Evolutionary conservation across 2,329 filamentous ascomycete genomes (phyloP), one percentile per base, ranked within the genome.

Genomic region (Cladophialophora exuberans): DNA sequence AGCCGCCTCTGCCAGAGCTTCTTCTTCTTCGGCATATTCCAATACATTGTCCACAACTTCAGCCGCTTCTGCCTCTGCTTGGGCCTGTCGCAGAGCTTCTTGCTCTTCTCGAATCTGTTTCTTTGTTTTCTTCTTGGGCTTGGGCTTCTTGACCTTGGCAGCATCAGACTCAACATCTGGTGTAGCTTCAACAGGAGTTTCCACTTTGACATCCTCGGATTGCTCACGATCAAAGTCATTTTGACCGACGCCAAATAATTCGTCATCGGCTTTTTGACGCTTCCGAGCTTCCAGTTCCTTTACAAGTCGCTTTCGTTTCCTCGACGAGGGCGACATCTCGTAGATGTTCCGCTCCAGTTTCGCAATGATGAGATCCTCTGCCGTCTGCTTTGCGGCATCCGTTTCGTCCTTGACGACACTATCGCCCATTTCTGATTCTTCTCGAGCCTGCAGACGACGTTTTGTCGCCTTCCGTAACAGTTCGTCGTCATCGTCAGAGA

Each of bases 211-310:
- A 35, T 74, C 71, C 23, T 81, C 75, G 17, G 79, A 73, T 26
- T 78, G 77, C 54, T 79, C 76, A 3, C 73, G 68, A 9, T 85
- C 81, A 46, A 81, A 77, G 11, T 80, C 75, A 20, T 78, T 73
- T 36, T 78, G 74, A 69, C 80, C 82, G 39, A 88, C 77, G 11
- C 83, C 85, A 66, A 91, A 91, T 4, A 93, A 77, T 64, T 90
- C 88, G 64, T 93, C 89, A 54, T 92, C 89, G 68, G 90, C 90
- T 75, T 91, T 93, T 65, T 87, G 88, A 44, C 89, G 84, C 71
- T 96, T 94, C 46, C 88, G 83, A 42, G 86, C 82, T 51, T 82
- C 81, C 54, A 88, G 83, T 17, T 89, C 81, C 31, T 86, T 84
- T 39, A 85, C 76, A 33, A 88, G 83, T 33, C 90, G 79, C 71